Percentiles rank a stretch among this genome's conserved stretches.
phyloP scores from a whole-genome alignment of 1,284 basidiomycete genomes.

The Ceraceosorus guamensis region DNA sequence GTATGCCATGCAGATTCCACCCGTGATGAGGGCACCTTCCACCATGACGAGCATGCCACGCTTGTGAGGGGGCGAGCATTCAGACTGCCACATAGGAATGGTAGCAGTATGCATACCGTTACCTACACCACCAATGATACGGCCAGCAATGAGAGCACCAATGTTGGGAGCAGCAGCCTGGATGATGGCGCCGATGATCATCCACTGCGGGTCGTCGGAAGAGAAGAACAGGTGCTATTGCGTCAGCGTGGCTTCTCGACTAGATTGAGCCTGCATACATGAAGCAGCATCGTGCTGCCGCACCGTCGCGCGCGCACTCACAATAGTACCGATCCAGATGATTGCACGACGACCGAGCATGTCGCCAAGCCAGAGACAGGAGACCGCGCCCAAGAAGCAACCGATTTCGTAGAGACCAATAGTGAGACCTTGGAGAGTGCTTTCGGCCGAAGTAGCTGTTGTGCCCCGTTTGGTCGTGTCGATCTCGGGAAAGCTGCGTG shows the following conservation, averaged over 20 bases:
- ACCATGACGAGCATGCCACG: constrained; percentile 46
- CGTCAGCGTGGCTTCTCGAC: too few species aligned
- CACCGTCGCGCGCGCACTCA: background rate
- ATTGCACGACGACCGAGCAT: constrained; percentile 35
- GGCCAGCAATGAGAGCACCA: constrained; percentile 37
- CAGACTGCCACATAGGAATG: constrained; percentile 46
- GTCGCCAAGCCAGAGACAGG: constrained; percentile 41
- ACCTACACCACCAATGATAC: constrained; percentile 41
- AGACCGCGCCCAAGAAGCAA: constrained; percentile 41
- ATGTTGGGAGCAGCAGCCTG: constrained; percentile 29
- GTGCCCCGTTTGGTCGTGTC: constrained; percentile 15
- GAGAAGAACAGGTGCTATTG: constrained; percentile 9
- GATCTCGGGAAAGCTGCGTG: constrained; percentile 32
- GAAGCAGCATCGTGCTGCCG: background rate
- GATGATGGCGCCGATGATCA: constrained; percentile 35
- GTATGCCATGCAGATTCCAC: constrained; percentile 24
- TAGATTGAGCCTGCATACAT: too few species aligned
- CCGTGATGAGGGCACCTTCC: constrained; percentile 41
- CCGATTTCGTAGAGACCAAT: constrained; percentile 46
- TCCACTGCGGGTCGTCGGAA: too few species aligned
- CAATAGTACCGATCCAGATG: constrained; percentile 40
- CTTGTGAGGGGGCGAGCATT: constrained; percentile 43
- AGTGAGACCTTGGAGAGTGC: constrained; percentile 34
- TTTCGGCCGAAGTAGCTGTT: constrained; percentile 17
- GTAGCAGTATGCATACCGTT: constrained; percentile 47